Conservation (phyloP, 2,329 filamentous ascomycete genomes). For the Macrophomina pseudophaseolina region DNA sequence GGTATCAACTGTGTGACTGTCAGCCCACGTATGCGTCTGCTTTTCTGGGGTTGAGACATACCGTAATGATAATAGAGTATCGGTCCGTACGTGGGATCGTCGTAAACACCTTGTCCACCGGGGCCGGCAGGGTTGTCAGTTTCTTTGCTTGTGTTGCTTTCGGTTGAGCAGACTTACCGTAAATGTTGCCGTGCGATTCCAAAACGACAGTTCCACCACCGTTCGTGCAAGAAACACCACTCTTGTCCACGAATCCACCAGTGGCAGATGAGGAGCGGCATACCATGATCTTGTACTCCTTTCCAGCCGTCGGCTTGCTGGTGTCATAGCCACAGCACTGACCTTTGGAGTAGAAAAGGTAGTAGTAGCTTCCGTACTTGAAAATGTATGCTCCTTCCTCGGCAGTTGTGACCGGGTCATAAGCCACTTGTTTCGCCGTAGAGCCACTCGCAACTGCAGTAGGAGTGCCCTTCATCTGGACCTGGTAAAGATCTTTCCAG, state of each 20-base stretch:
- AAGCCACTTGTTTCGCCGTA: slow-evolving; percentile 56
- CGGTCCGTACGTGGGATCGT: slow-evolving; percentile 55
- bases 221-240: slow-evolving; percentile 58
- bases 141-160: not conserved
- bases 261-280: slow-evolving; percentile 62
- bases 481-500: slow-evolving; percentile 69
- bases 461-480: slow-evolving; percentile 51
- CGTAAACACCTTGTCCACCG: slow-evolving; percentile 66
- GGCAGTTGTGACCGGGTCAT: slow-evolving; percentile 58
- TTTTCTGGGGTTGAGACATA: slow-evolving; percentile 28
- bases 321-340: slow-evolving; percentile 66
- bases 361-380: slow-evolving; percentile 63
- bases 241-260: slow-evolving; percentile 61
- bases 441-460: slow-evolving; percentile 39
- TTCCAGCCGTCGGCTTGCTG: slow-evolving; percentile 57
- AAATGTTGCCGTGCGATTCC: slow-evolving; percentile 63
- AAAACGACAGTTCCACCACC: slow-evolving; percentile 68
- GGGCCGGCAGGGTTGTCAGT: slow-evolving; percentile 42
- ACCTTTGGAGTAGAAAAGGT: slow-evolving; percentile 67
- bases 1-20: slow-evolving; percentile 50
- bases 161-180: slow-evolving; percentile 49
- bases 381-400: slow-evolving; percentile 64
- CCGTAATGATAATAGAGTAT: slow-evolving; percentile 68
- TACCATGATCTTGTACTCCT: slow-evolving; percentile 70
- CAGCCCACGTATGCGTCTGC: not conserved